Base-by-base conservation (phyloP, 1,284 basidiomycete species). In the Microbotryomycetes sp. region DNA sequence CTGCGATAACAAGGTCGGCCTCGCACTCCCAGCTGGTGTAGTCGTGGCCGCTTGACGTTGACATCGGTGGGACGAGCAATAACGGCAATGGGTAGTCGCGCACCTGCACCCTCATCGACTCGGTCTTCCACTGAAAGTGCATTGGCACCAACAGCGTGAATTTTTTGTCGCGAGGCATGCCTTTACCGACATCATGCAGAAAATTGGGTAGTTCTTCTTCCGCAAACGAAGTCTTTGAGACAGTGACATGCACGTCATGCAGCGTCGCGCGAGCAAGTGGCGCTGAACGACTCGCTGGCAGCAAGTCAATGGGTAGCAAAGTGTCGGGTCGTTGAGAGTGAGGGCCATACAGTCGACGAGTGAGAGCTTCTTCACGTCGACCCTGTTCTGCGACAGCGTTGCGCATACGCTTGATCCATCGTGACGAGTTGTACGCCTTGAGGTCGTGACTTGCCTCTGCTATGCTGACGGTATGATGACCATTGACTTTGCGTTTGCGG, bases 141-240 rank as follows among this genome's bases (percentile, higher is more conserved):
- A 97, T 76, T 1, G 94, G 93, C 4, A 97, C 76, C 62, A 97
- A 80, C 30, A 97, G 79, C 14, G 89, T 86, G 74, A 87, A 97
- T 66, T 83, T 72, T 0, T 86, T 86, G 62, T 88, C 82, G 46
- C 76, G 78, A 1, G 89, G 90, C 50, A 92, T 74, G 7, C 86
- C 86, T 59, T 76, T 76, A 22, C 89, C 89, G 65, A 87, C 82
- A 54, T 84, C 80, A 63, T 84, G 73, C 48, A 92, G 77, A 76
- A 90, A 94, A 65, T 86, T 81, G 12, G 84, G 71, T 19, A 93
- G 78, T 2, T 80, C 74, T 22, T 74, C 58, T 2, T 75, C 67
- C n/a, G 81, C 76, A 71, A 89, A 89, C 1, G 82, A 81, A 1
- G 91, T 88, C 15, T 79, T 80, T 1, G 79, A 76, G 19, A 94